Evolutionary conservation across 1,139 yeast genomes (phyloP).

Genomic region (Candida neerlandica): DNA sequence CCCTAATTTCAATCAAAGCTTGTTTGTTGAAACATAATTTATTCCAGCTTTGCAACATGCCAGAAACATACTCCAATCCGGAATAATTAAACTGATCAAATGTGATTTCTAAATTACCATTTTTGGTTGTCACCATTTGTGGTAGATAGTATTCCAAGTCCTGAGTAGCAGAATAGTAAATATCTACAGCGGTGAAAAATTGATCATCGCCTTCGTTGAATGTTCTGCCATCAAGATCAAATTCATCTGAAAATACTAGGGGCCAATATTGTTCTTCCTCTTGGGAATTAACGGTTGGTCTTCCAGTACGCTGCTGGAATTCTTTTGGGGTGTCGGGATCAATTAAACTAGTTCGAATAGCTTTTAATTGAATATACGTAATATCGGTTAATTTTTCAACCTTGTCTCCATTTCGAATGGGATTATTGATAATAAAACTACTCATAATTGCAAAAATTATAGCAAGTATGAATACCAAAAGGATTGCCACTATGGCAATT

Average conservation of each 20-base stretch:
- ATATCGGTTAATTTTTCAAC: slow-evolving; percentile 15
- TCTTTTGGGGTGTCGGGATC: slow-evolving; percentile 31
- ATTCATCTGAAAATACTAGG: slow-evolving; percentile 34
- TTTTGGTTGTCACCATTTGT: slow-evolving; percentile 29
- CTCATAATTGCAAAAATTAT: slow-evolving; percentile 12
- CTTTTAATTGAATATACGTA: slow-evolving; percentile 25
- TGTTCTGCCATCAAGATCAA: slow-evolving; percentile 33
- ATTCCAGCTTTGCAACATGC: slow-evolving; percentile 37
- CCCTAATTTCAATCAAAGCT: slow-evolving; percentile 28
- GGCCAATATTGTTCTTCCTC: slow-evolving; percentile 15
- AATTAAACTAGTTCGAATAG: slow-evolving; percentile 25
- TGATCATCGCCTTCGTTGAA: slow-evolving; percentile 35
- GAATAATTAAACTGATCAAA: slow-evolving; percentile 28
- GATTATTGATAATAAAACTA: slow-evolving; percentile 11
- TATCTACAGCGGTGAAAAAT: slow-evolving; percentile 31
- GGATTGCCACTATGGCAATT: slow-evolving; percentile 8
- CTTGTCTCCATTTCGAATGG: slow-evolving; percentile 12
- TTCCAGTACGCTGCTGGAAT: slow-evolving; percentile 2
- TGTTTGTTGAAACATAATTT: slow-evolving; percentile 31
- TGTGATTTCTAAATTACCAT: slow-evolving; percentile 26
- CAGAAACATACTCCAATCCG: slow-evolving; percentile 29
- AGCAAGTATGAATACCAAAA: slow-evolving; percentile 9
- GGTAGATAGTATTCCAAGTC: slow-evolving; percentile 38
- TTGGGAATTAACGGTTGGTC: slow-evolving; percentile 11
- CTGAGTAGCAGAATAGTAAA: slow-evolving; percentile 33